phyloP scores from a whole-genome alignment of 257 asterid genomes.

The Solanum habrochaites region DNA sequence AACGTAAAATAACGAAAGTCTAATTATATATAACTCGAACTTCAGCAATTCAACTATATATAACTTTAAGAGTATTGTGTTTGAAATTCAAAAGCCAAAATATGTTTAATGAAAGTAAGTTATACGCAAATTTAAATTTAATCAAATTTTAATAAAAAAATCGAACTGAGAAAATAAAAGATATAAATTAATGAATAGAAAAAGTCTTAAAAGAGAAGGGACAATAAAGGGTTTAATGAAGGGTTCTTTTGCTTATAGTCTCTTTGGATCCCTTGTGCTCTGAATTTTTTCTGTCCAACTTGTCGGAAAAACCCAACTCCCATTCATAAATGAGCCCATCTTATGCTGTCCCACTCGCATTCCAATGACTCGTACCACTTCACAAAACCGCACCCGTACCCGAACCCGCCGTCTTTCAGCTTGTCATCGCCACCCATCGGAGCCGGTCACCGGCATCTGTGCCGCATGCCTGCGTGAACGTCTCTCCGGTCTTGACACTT shows the following conservation, averaged over 20 bases:
- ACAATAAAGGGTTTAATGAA: conserved; percentile 38
- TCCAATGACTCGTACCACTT: conserved; percentile 45
- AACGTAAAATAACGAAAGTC: neutral
- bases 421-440: conserved; percentile 82
- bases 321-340: neutral
- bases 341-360: neutral
- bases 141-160: accelerated
- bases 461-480: conserved; percentile 95
- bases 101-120: neutral
- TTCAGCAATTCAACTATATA: no score
- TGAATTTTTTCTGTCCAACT: conserved; percentile 7
- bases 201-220: neutral
- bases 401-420: conserved; percentile 55
- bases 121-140: neutral
- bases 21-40: neutral
- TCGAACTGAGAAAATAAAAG: neutral
- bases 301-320: neutral
- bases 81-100: neutral
- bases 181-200: neutral
- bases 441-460: conserved; percentile 77
- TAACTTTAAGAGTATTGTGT: neutral
- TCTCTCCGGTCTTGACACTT: conserved; percentile 60
- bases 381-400: conserved; percentile 37
- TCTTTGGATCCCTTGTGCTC: conserved; percentile 33
- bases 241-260: conserved; percentile 10